phyloP scores from a whole-genome alignment of 352 stramenopile species.

The Blastocystis sp. region DNA sequence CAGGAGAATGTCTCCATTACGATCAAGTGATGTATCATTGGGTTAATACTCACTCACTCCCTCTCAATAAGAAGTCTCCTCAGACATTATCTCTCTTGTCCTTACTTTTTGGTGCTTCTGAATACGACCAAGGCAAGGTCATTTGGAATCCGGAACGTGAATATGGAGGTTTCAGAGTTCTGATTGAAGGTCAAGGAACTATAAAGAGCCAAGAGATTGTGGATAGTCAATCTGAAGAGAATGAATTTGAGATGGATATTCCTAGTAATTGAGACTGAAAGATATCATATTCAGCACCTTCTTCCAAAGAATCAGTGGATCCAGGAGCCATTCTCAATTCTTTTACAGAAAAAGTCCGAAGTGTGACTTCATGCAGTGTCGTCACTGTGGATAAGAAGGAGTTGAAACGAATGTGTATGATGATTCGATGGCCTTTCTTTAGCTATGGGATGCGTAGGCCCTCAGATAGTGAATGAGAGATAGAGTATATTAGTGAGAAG shows the following conservation, averaged over 20 bases:
- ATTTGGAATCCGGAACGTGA: slow-evolving; percentile 16
- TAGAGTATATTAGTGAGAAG: neutral
- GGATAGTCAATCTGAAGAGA: neutral
- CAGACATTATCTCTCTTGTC: neutral
- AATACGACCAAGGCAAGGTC: neutral
- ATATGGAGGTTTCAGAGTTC: neutral
- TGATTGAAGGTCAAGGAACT: neutral
- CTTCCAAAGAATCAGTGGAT: neutral
- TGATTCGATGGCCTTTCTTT: slow-evolving; percentile 37
- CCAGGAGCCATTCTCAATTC: slow-evolving; percentile 1
- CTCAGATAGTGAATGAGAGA: neutral
- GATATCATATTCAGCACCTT: neutral
- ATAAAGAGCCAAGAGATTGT: neutral
- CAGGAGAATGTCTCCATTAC: neutral
- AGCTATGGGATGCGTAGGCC: neutral
- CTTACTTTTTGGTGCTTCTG: neutral
- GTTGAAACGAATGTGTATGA: slow-evolving; percentile 33
- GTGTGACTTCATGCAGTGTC: neutral
- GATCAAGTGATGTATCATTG: slow-evolving; percentile 35
- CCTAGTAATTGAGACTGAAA: neutral
- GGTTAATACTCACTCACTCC: slow-evolving; percentile 12
- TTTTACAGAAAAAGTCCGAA: neutral
- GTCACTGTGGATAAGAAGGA: neutral
- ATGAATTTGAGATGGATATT: slow-evolving; percentile 8
- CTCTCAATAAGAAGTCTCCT: neutral